Percentiles rank a stretch among this genome's conserved stretches.
Evolutionary conservation across 2,329 filamentous ascomycete genomes (phyloP).

Genomic region (Neofusicoccum parvum): DNA sequence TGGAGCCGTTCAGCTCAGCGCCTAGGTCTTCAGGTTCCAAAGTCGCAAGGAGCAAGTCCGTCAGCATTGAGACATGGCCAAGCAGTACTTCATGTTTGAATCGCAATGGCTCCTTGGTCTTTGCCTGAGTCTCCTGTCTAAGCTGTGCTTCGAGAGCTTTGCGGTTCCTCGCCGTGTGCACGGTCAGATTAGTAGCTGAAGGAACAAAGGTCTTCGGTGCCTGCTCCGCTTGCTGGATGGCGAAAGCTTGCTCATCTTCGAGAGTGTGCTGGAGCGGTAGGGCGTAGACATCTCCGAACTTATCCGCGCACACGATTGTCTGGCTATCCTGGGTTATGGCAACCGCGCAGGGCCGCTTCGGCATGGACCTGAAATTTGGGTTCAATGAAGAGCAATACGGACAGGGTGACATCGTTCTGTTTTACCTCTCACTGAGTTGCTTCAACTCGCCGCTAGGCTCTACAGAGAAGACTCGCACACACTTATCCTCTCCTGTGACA

Average conservation of each 20-base stretch:
- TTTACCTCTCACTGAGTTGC: slow-evolving; percentile 72
- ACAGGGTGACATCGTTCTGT: not conserved
- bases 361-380: slow-evolving; percentile 68
- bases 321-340: slow-evolving; percentile 67
- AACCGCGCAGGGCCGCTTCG: slow-evolving; percentile 83
- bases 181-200: slow-evolving; percentile 60
- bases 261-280: slow-evolving; percentile 66
- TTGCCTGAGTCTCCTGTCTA: slow-evolving; percentile 44
- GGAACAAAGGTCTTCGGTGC: slow-evolving; percentile 48
- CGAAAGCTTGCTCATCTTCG: slow-evolving; percentile 32
- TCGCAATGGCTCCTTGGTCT: slow-evolving; percentile 51
- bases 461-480: slow-evolving; percentile 77
- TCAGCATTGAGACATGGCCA: slow-evolving; percentile 94
- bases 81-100: slow-evolving; percentile 81
- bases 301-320: slow-evolving; percentile 83
- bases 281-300: slow-evolving; percentile 95
- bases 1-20: not conserved
- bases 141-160: slow-evolving; percentile 60
- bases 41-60: slow-evolving; percentile 65
- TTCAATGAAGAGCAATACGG: not conserved
- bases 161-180: slow-evolving; percentile 64
- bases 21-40: slow-evolving; percentile 46
- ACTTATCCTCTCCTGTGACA: slow-evolving; percentile 90
- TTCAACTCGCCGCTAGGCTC: slow-evolving; percentile 62
- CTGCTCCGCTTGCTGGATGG: slow-evolving; percentile 19